A percentile compares a stretch with the other conserved stretches of the same genome.
These are phyloP conservation scores for Phialocephala subalpina DNA, from an alignment of 2,329 filamentous ascomycete species.

Conservation along the genomic window DNA sequence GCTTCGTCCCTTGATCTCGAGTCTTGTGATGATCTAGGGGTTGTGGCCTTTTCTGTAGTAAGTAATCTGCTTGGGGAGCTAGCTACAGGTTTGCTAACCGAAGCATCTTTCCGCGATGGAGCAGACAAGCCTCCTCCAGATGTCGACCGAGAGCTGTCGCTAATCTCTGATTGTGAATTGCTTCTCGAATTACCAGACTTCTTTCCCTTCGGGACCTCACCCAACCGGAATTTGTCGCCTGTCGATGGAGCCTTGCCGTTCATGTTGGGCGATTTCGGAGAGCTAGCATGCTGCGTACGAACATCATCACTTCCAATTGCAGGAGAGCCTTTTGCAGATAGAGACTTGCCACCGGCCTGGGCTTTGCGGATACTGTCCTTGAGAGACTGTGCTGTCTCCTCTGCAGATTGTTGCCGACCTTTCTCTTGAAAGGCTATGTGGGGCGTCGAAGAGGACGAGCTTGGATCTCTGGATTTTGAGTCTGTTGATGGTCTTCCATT, in stretches of 20 bases:
- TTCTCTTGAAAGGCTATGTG: conserved; percentile 94
- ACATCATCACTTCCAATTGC: conserved; percentile 39
- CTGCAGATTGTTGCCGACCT: conserved; percentile 69
- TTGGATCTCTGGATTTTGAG: conserved; percentile 47
- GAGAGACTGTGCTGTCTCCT: conserved; percentile 60
- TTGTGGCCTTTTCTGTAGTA: conserved; percentile 48
- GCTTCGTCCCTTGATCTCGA: conserved; percentile 63
- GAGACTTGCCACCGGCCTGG: conserved; percentile 35
- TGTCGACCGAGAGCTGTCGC: conserved; percentile 46
- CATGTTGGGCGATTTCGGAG: conserved; percentile 30
- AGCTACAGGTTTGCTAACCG: conserved; percentile 29
- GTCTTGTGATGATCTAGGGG: conserved; percentile 66
- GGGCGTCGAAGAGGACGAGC: conserved; percentile 70
- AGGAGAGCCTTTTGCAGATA: conserved; percentile 37
- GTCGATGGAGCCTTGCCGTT: conserved; percentile 48
- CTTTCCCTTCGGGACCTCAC: conserved; percentile 78
- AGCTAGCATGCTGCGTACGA: conserved; percentile 40
- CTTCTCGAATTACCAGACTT: conserved; percentile 51
- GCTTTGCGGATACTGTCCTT: conserved; percentile 54
- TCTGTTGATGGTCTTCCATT: conserved; percentile 49
- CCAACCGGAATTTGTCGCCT: conserved; percentile 75
- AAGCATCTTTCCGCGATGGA: conserved; percentile 36
- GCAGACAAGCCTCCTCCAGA: conserved; percentile 41
- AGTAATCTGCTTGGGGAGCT: conserved; percentile 39
- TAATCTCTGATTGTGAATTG: conserved; percentile 48